phyloP scores from a whole-genome alignment of 2,329 filamentous ascomycete species.

The Elsinoe batatas region DNA sequence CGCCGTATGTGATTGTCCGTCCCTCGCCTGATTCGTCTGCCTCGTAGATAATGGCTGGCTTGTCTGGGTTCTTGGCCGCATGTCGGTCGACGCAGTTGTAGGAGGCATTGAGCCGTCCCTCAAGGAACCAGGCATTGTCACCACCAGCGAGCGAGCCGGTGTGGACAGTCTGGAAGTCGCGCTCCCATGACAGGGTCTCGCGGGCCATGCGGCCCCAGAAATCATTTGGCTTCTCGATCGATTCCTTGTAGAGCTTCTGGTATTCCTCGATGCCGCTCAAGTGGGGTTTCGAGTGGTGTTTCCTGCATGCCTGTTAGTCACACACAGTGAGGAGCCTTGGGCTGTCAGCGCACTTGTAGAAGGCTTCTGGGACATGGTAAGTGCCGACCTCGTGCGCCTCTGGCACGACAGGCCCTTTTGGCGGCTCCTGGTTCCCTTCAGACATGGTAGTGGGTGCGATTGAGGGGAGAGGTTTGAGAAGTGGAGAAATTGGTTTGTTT shows the following conservation, averaged over 20 bases:
- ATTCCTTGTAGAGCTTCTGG: constrained; percentile 62
- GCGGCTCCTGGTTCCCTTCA: constrained; percentile 34
- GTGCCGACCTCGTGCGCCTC: constrained; percentile 72
- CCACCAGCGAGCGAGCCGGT: constrained; percentile 66
- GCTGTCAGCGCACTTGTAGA: constrained; percentile 32
- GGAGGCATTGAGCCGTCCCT: constrained; percentile 86
- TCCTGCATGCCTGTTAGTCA: constrained; percentile 30
- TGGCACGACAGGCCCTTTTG: constrained; percentile 48
- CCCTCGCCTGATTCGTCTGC: constrained; percentile 83
- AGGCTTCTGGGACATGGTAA: constrained; percentile 51
- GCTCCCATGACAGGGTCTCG: constrained; percentile 81
- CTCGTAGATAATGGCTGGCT: constrained; percentile 96
- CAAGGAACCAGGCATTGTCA: constrained; percentile 88
- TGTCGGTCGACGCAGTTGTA: constrained; percentile 98
- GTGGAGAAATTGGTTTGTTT: not conserved
- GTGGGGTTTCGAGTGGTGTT: constrained; percentile 51
- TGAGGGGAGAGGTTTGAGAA: not conserved
- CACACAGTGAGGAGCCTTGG: constrained; percentile 14
- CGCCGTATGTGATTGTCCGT: constrained; percentile 81
- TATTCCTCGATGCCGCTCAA: constrained; percentile 52
- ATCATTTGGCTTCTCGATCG: constrained; percentile 75
- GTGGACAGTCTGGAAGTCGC: constrained; percentile 83
- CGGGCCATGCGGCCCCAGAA: constrained; percentile 86
- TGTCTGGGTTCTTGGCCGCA: constrained; percentile 87
- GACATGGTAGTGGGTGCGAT: constrained; percentile 29